Conservation (phyloP, 2,329 filamentous ascomycete species). For the Ploettnerulaceae sp. region DNA sequence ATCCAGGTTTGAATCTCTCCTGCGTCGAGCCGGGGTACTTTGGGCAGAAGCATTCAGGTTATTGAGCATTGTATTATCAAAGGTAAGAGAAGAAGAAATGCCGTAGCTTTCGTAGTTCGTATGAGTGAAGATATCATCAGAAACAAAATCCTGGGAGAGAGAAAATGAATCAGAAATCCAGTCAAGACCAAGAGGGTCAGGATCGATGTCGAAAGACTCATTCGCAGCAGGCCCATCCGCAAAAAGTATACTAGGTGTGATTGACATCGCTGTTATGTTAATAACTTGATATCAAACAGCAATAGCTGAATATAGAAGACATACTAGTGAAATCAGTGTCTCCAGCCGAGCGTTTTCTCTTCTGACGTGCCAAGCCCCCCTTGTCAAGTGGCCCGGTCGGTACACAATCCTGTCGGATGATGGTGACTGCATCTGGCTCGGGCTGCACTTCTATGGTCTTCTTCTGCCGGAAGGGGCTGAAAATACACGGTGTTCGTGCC, state of each 20-base stretch:
- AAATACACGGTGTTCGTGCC: constrained; percentile 39
- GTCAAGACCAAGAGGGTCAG: constrained; percentile 1
- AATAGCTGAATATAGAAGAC: background rate
- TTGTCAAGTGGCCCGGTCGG: background rate
- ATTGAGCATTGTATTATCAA: background rate
- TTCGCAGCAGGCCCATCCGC: background rate
- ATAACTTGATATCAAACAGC: background rate
- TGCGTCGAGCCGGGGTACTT: background rate
- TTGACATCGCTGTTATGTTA: background rate
- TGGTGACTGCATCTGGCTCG: background rate
- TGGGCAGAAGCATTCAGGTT: background rate
- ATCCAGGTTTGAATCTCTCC: background rate
- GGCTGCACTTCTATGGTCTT: constrained; percentile 9
- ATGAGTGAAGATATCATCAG: constrained; percentile 4
- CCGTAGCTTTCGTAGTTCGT: background rate
- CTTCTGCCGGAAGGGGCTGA: constrained; percentile 38
- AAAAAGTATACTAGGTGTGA: background rate
- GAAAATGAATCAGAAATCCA: constrained; percentile 4
- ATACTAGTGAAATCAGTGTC: background rate
- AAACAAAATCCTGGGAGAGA: background rate
- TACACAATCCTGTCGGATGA: background rate
- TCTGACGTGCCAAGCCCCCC: background rate
- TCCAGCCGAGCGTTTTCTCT: background rate
- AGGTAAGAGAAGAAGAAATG: background rate
- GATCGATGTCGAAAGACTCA: constrained; percentile 4